Evolutionary conservation across 169 alveolate species (phyloP), one percentile per base, ranked within the genome.

Genomic region (Plasmodium gallinaceum): DNA sequence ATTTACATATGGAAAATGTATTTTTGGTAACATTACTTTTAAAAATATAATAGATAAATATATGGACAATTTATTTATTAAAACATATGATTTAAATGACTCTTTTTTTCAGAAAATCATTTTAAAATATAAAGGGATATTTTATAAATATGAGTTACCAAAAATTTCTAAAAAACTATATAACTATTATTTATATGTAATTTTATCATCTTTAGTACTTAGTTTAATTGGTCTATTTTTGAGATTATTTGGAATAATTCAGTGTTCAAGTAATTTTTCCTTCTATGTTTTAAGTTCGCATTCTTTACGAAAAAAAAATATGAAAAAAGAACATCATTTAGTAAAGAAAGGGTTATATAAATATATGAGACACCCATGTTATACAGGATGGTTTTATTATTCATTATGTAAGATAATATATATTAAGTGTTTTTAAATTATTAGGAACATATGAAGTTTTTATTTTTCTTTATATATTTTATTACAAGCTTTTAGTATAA

Each of bases 331-430:
- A 7, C 90, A 80, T 9, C 16, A 20, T 22, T 54, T 80, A 62
- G 78, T 80, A 46, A 80, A 16, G 32, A 45, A 62, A 24, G 90
- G 90, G 0, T 14, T 80, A 16, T 80, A 80, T 46, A 80, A 68
- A 61, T 80, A 80, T 18, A 80, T 80, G 90, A 48, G 90, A 10
- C 90, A 80, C 39, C 90, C 90, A 22, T 80, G 76, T 46, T 80
- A 80, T 46, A 80, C 90, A 51, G 90, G 90, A 9, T 80, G 90
- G 90, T 80, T 80, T 48, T 80, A 66, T 60, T 80, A 80, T 51
- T 26, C 83, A 5, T 18, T 80, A 46, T 80, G 90, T 80, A 80
- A 80, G 80, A 9, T 26, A 32, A 22, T 43, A 45, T 18, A 42
- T 52, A 16, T 1, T 51, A 5, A 14, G 20, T 51, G 18, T 51